Evolutionary conservation across 371 early-diverging fungal genomes (phyloP), one percentile per base, ranked within the genome.

Genomic region (Saksenaea vasiformis): DNA sequence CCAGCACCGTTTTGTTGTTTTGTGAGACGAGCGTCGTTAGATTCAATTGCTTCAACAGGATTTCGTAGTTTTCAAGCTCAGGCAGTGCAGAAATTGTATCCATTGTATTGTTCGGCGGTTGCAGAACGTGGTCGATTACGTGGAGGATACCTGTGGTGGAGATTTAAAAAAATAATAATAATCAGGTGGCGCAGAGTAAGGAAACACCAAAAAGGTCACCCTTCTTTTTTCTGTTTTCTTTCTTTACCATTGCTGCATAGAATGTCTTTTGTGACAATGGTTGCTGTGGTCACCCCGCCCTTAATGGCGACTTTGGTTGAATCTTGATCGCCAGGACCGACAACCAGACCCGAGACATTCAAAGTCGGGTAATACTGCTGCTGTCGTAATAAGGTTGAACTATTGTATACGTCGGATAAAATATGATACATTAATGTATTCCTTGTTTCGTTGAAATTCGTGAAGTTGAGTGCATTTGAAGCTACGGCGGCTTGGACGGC

Each of bases 211-310:
- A 14, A 35, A n/a, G 35, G 13, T 41, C 13, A 54, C 22, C 5
- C 22, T 24, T 31, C 14, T 54, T 15, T 31, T 54, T 24, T 54
- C 19, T 34, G 17, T 19, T 41, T 57, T 57, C 19, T 14, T 57
- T 36, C 27, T 38, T 62, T 71, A 71, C 75, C 75, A 56, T 74
- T 74, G 39, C 65, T 67, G 60, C 72, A 74, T 13, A 41, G 43
- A 24, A 68, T 68, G 43, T 67, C 39, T 15, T 51, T 58, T 13
- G 36, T 39, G 4, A 70, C 61, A 2, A 64, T 39, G 57, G 66
- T 64, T 34, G 69, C 71, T 24, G 64, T 67, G 36, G 36, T 41
- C 0, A 61, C 26, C 11, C 75, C 75, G n/a, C 65, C 64, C 14
- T 61, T n/a, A 0, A 69, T 62, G 58, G 63, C 66, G 15, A 62